A percentile compares a stretch with the other conserved stretches of the same genome.
These are phyloP conservation scores for Thraustochytrium sp. DNA, from an alignment of 352 stramenopile genomes.

Conservation along the genomic window DNA sequence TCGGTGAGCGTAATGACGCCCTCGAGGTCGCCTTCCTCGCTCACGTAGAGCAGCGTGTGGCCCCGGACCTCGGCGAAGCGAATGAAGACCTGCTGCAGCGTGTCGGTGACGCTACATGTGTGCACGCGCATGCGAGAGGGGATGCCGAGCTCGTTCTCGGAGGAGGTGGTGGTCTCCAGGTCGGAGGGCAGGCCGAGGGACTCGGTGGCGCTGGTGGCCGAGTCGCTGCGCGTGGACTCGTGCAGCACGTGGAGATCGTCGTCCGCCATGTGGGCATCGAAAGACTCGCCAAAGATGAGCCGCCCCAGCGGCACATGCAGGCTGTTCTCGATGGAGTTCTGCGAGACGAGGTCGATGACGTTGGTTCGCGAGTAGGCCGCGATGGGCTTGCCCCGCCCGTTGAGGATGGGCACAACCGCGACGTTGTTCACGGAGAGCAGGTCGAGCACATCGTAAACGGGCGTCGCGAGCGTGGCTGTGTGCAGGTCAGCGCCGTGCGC, in stretches of 20 bases:
- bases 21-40: not conserved
- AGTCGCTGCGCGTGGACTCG: not conserved
- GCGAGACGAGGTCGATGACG: conserved; percentile 35
- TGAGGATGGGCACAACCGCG: not conserved
- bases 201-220: not conserved
- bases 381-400: conserved; percentile 10
- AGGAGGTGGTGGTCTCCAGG: not conserved
- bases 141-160: not conserved
- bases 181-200: not conserved
- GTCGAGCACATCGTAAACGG: conserved; percentile 23
- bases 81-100: conserved; percentile 36
- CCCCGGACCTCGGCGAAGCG: conserved; percentile 14
- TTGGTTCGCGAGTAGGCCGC: conserved; percentile 30
- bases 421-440: not conserved
- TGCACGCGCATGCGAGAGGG: conserved; percentile 24
- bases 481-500: not conserved
- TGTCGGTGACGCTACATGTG: conserved; percentile 2
- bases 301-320: not conserved
- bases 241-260: no score
- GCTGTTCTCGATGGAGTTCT: conserved; percentile 39
- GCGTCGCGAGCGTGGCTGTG: conserved; percentile 11
- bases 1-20: conserved; percentile 18
- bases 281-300: conserved; percentile 33
- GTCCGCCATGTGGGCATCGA: not conserved
- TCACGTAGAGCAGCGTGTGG: not conserved